Evolutionary conservation across 768 basidiomycete genomes (phyloP).

Genomic region (Suillus weaverae): DNA sequence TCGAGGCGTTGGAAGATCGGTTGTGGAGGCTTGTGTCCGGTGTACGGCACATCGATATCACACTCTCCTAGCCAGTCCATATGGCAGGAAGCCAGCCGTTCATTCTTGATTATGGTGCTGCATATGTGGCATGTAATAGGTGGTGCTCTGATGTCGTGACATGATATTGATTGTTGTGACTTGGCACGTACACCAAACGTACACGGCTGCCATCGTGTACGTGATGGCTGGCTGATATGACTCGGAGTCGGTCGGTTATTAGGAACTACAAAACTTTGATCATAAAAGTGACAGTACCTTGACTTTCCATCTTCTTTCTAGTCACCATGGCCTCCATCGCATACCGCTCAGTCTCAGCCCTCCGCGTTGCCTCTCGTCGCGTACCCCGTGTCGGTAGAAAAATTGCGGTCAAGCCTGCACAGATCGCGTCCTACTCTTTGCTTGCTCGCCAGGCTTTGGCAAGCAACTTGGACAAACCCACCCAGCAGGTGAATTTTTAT

Average conservation of each 20-base stretch:
- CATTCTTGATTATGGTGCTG: not conserved
- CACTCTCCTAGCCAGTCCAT: not conserved
- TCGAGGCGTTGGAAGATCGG: constrained; percentile 62
- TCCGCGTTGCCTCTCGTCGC: constrained; percentile 68
- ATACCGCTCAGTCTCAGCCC: constrained; percentile 62
- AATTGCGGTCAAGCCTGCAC: constrained; percentile 41
- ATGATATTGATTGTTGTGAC: not conserved
- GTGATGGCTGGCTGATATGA: not conserved
- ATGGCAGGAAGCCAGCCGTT: not conserved
- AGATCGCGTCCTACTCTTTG: constrained; percentile 68
- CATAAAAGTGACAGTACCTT: not conserved
- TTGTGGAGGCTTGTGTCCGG: constrained; percentile 45
- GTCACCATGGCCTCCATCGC: constrained; percentile 61
- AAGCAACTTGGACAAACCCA: constrained; percentile 28
- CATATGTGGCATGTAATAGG: not conserved
- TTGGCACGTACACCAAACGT: too few relatives aligned
- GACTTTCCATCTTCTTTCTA: constrained; percentile 7
- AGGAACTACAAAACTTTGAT: constrained; percentile 4
- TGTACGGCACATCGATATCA: not conserved
- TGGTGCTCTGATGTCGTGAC: not conserved
- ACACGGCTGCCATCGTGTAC: not conserved
- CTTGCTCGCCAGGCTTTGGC: constrained; percentile 47
- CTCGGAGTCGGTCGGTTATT: not conserved
- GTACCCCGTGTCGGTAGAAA: constrained; percentile 51
- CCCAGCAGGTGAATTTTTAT: constrained; percentile 35